Evolutionary conservation across 371 early-diverging fungal species (phyloP).

Genomic region (Rhizoclosmatium hyalinum): DNA sequence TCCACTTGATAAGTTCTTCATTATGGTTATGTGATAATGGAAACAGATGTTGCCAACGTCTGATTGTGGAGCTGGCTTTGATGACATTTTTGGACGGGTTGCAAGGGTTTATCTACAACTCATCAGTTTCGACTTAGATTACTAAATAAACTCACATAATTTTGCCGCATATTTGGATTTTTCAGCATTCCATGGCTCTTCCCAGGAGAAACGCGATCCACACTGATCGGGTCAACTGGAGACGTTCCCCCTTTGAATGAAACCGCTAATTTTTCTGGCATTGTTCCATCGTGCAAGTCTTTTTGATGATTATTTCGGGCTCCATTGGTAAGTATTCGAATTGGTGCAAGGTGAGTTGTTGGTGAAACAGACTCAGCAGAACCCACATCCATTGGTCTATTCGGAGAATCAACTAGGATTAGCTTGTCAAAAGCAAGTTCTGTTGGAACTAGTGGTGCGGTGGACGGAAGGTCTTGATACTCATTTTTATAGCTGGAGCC

Average conservation of each 20-base stretch:
- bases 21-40: slow-evolving; percentile 53
- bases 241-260: slow-evolving; percentile 35
- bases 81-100: slow-evolving; percentile 70
- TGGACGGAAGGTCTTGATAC: neutral
- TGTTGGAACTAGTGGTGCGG: neutral
- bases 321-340: slow-evolving; percentile 26
- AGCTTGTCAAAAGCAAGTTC: slow-evolving; percentile 9
- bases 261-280: slow-evolving; percentile 13
- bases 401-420: neutral
- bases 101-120: slow-evolving; percentile 70
- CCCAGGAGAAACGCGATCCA: slow-evolving; percentile 9
- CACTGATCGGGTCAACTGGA: slow-evolving; percentile 12
- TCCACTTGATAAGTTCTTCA: slow-evolving; percentile 64
- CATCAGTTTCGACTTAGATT: slow-evolving; percentile 10
- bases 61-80: slow-evolving; percentile 68
- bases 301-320: slow-evolving; percentile 2
- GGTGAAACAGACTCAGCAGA: neutral
- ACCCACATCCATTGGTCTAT: slow-evolving; percentile 3
- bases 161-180: slow-evolving; percentile 11
- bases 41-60: slow-evolving; percentile 87
- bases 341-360: slow-evolving; percentile 35
- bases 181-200: neutral
- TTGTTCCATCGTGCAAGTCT: neutral
- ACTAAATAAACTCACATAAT: slow-evolving; percentile 8
- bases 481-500: neutral